Percentiles rank a stretch among this genome's conserved stretches.
These are phyloP conservation scores for Penicillium sp. DNA, from an alignment of 2,329 filamentous ascomycete species.

Conservation along the genomic window DNA sequence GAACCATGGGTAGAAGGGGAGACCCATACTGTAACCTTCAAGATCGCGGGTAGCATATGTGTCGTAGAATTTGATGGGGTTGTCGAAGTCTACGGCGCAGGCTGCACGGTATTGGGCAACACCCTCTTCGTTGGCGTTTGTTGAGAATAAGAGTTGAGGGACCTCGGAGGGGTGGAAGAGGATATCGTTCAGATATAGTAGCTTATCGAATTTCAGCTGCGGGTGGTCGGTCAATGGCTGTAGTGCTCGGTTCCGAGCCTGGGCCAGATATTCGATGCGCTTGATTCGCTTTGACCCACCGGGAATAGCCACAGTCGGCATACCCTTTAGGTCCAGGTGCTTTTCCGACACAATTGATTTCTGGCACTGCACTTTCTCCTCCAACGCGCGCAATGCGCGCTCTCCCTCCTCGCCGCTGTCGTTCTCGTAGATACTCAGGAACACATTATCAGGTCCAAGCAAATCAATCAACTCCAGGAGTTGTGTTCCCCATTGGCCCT, in stretches of 20 bases:
- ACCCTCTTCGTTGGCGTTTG: constrained; percentile 55
- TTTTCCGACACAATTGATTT: constrained; percentile 59
- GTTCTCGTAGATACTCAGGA: constrained; percentile 72
- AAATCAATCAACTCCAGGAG: constrained; percentile 62
- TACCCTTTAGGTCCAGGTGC: constrained; percentile 54
- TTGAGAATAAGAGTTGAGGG: constrained; percentile 61
- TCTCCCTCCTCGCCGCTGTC: constrained; percentile 59
- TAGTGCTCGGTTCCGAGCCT: constrained; percentile 69
- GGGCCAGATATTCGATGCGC: constrained; percentile 70
- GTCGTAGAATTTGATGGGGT: constrained; percentile 74
- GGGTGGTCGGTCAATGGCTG: constrained; percentile 56
- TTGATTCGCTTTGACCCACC: constrained; percentile 64
- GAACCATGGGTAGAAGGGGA: constrained; percentile 74
- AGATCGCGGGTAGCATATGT: constrained; percentile 70
- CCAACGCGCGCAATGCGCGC: constrained; percentile 54
- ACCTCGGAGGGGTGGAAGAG: constrained; percentile 59
- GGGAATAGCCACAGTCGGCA: constrained; percentile 61
- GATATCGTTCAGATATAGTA: constrained; percentile 67
- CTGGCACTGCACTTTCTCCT: constrained; percentile 49
- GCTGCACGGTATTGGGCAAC: constrained; percentile 63
- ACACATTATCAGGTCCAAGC: constrained; percentile 66
- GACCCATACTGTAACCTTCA: constrained; percentile 65
- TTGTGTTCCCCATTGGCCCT: constrained; percentile 62
- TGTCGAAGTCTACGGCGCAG: constrained; percentile 73
- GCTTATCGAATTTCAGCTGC: constrained; percentile 51